Percentiles rank a stretch among this genome's conserved stretches.
Conservation (phyloP, 306 rosid species). For the Fragaria vesca region DNA sequence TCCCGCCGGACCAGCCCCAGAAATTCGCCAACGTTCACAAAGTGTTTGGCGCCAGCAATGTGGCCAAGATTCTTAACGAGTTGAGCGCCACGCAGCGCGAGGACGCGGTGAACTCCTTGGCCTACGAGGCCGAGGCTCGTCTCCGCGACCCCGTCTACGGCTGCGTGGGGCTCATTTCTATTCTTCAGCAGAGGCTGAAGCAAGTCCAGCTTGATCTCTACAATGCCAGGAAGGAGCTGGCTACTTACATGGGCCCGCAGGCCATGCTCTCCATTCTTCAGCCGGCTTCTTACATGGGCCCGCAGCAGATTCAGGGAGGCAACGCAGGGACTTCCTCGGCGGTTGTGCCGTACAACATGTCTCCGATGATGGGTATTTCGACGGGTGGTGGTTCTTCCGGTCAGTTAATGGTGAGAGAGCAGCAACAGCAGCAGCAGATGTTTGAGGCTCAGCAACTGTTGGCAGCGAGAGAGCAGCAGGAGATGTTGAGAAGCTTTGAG, state of each 20-base stretch:
- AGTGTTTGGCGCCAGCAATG: slow-evolving; percentile 92
- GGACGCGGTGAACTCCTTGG: slow-evolving; percentile 87
- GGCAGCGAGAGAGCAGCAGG: slow-evolving; percentile 71
- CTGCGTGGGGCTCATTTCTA: slow-evolving; percentile 86
- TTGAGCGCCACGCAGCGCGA: slow-evolving; percentile 64
- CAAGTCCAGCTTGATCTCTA: slow-evolving; percentile 54
- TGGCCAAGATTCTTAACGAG: slow-evolving; percentile 75
- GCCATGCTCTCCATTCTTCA: slow-evolving; percentile 41
- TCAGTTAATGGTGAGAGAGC: slow-evolving; percentile 53
- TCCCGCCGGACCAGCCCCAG: slow-evolving; percentile 92
- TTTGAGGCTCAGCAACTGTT: slow-evolving; percentile 67
- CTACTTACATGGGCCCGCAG: slow-evolving; percentile 67
- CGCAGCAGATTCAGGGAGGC: slow-evolving; percentile 28
- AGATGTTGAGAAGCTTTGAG: slow-evolving; percentile 53
- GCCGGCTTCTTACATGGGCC: slow-evolving; percentile 1
- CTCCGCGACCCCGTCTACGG: slow-evolving; percentile 89
- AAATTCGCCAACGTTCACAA: slow-evolving; percentile 78
- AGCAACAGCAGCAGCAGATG: slow-evolving; percentile 48
- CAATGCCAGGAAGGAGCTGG: slow-evolving; percentile 70
- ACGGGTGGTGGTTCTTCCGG: slow-evolving; percentile 11
- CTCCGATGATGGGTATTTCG: slow-evolving; percentile 32
- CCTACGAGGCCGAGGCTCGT: slow-evolving; percentile 88
- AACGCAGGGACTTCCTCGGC: slow-evolving; percentile 33
- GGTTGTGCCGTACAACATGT: slow-evolving; percentile 38
- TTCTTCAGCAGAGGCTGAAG: slow-evolving; percentile 67